Evolutionary conservation across 768 basidiomycete species (phyloP), one percentile per base, ranked within the genome.

Genomic region (Daedaleopsis nitida): DNA sequence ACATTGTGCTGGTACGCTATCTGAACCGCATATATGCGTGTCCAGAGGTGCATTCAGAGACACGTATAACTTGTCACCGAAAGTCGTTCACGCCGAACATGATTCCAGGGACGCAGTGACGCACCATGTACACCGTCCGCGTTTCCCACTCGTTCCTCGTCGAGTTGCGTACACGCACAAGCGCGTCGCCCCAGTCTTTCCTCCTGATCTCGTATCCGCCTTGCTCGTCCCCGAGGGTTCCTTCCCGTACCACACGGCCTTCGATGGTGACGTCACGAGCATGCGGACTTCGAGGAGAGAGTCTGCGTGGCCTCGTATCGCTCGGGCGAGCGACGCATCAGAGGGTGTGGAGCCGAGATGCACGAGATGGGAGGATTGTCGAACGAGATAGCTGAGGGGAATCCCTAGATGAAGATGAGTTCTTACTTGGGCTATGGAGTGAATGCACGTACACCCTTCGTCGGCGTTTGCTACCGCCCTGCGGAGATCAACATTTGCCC

Each of bases 201-300:
- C 85, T 74, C 13, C 89, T 80, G 12, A 91, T 74, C 75, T 92
- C 86, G 64, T 88, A 93, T 13, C 84, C 83, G 1, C 86, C 86
- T 6, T 70, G 57, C 27, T 76, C 77, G 16, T 74, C 73, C 48
- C 69, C 35, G 37, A 10, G 7, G 53, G 59, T 67, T 59, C 60
- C 52, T 57, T 39, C 55, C 71, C 74, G 37, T 75, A 73, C 74
- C 81, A 80, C 5, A 65, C 69, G 23, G 77, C 76, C 52, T 74
- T 69, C 13, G 78, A 75, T 12, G 78, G 79, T 5, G 70, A 71
- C 0, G 80, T 76, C 23, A 89, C 77, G 0, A 84, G 75, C 75
- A 94, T 81, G 8, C 88, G 82, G 0, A 88, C 76, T 52, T 92
- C 88, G 21, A 92, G 68, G 3, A 67, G 27, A 9, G 82, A 77